Evolutionary conservation across 768 basidiomycete genomes (phyloP).

Genomic region (Leucosporidium creatinivorum): DNA sequence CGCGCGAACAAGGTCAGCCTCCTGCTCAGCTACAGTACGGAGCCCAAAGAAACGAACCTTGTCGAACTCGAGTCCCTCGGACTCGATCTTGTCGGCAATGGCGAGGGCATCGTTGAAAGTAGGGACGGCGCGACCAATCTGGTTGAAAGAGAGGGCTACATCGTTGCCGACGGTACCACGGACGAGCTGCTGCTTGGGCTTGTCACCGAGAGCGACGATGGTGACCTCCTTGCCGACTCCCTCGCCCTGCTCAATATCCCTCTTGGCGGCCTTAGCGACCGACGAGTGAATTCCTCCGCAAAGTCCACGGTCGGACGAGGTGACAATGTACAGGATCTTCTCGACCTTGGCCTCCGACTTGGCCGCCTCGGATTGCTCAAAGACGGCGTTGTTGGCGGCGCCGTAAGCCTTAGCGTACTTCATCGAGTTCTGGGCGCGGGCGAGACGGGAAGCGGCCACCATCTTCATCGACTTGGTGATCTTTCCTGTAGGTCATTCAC

Average conservation of each 20-base stretch:
- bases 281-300: constrained; percentile 99
- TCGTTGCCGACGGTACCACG: constrained; percentile 56
- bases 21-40: too few species aligned
- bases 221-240: constrained; percentile 48
- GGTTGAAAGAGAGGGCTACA: constrained; percentile 83
- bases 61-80: constrained; percentile 78
- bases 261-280: constrained; percentile 80
- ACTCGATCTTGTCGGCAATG: constrained; percentile 85
- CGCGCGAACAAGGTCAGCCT: not conserved
- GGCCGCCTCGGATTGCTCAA: constrained; percentile 66
- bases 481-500: constrained; percentile 65
- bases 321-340: constrained; percentile 78
- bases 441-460: constrained; percentile 95
- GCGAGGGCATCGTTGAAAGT: constrained; percentile 93
- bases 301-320: constrained; percentile 98
- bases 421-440: constrained; percentile 93
- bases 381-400: constrained; percentile 63
- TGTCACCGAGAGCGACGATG: constrained; percentile 89
- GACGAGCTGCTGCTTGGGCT: constrained; percentile 84
- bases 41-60: constrained; percentile 45
- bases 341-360: constrained; percentile 49
- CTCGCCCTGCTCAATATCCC: constrained; percentile 52
- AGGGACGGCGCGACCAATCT: constrained; percentile 94
- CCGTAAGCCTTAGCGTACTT: constrained; percentile 85
- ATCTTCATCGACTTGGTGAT: constrained; percentile 82